Evolutionary conservation across 2,329 filamentous ascomycete species (phyloP).

Genomic region (Cercospora janseana): DNA sequence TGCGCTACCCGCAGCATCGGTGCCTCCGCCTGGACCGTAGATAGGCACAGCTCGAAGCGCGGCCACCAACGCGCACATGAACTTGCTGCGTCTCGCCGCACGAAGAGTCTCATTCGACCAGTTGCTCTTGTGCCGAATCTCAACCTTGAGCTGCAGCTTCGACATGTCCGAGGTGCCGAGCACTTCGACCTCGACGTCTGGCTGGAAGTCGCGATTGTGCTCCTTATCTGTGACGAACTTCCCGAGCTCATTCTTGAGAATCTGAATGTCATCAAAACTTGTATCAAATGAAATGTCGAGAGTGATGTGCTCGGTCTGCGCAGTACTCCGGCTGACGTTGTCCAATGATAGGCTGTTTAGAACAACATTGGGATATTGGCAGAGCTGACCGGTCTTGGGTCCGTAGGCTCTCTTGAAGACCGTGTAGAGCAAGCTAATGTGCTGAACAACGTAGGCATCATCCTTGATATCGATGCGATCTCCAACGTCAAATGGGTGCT

Average conservation of each 20-base stretch:
- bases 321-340: constrained; percentile 84
- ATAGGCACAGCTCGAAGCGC: constrained; percentile 87
- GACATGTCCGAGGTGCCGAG: constrained; percentile 78
- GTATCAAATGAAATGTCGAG: constrained; percentile 84
- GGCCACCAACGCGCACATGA: constrained; percentile 88
- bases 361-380: constrained; percentile 83
- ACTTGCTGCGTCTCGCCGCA: constrained; percentile 81
- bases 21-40: constrained; percentile 72
- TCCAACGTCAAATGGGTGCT: constrained; percentile 95
- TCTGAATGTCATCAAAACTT: constrained; percentile 81
- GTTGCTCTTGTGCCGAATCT: constrained; percentile 78
- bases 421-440: constrained; percentile 90
- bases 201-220: constrained; percentile 87
- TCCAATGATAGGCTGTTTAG: constrained; percentile 94
- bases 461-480: constrained; percentile 79
- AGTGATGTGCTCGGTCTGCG: constrained; percentile 82
- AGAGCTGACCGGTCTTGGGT: constrained; percentile 62
- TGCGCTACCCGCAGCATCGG: constrained; percentile 57
- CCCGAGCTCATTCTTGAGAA: constrained; percentile 80
- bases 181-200: constrained; percentile 76
- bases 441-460: constrained; percentile 77
- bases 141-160: constrained; percentile 78
- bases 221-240: constrained; percentile 78
- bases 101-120: constrained; percentile 72
- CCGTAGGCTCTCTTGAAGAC: constrained; percentile 82